Evolutionary conservation across 768 basidiomycete species (phyloP).

Genomic region (Auricularia auricula-judae): DNA sequence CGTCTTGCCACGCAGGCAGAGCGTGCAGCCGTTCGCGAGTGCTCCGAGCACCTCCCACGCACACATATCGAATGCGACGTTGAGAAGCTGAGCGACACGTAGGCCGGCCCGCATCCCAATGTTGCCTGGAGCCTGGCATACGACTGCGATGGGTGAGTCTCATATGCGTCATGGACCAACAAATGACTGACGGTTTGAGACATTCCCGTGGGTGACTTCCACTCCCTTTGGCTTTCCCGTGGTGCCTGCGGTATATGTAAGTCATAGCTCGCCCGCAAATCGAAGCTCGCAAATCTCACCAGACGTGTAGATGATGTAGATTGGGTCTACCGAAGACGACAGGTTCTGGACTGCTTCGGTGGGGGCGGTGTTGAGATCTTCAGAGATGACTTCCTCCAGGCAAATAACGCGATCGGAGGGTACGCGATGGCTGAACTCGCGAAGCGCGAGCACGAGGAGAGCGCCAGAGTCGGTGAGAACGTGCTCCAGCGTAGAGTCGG

Average conservation of each 20-base stretch:
- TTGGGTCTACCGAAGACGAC: conserved; percentile 18
- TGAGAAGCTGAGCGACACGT: conserved; percentile 48
- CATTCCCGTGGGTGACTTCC: conserved; percentile 46
- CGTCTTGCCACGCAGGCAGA: conserved; percentile 41
- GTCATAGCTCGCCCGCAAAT: not conserved
- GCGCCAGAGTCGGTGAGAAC: conserved; percentile 38
- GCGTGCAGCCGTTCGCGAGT: conserved; percentile 39
- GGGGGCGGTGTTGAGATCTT: not conserved
- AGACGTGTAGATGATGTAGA: conserved; percentile 53
- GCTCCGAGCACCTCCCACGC: conserved; percentile 51
- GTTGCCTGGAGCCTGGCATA: conserved; percentile 40
- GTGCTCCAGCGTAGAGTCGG: conserved; percentile 41
- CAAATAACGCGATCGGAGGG: conserved; percentile 12
- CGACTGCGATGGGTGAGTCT: conserved; percentile 19
- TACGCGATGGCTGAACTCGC: conserved; percentile 31
- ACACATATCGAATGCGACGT: conserved; percentile 58
- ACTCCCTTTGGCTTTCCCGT: conserved; percentile 52
- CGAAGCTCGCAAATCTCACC: conserved; percentile 23
- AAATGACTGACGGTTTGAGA: conserved; percentile 39
- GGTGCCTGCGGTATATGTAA: conserved; percentile 24
- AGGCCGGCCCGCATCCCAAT: conserved; percentile 45
- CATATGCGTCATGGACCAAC: not conserved
- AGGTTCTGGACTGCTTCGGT: conserved; percentile 19
- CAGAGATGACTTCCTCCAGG: conserved; percentile 14
- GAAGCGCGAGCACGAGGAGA: conserved; percentile 30